Evolutionary conservation across 345 rosid species (phyloP).

Genomic region (Limnanthes douglasii): DNA sequence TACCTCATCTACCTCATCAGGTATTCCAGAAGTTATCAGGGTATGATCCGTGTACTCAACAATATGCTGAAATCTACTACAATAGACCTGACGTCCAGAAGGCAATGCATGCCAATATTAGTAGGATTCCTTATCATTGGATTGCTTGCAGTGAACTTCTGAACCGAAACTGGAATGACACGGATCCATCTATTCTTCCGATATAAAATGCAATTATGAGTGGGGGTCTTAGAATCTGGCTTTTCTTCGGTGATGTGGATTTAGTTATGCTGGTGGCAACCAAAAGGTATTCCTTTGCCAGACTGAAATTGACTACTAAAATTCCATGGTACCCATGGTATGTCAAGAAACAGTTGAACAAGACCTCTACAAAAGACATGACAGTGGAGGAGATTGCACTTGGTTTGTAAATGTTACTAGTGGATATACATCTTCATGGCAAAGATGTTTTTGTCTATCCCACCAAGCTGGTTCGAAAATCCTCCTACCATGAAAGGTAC

Average conservation of each 20-base stretch:
- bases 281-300: constrained; percentile 72
- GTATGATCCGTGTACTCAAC: constrained; percentile 97
- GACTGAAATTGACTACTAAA: constrained; percentile 54
- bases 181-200: constrained; percentile 68
- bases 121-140: constrained; percentile 74
- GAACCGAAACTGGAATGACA: constrained; percentile 90
- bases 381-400: too few species aligned
- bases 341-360: constrained; percentile 73
- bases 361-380: too few species aligned
- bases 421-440: too few species aligned
- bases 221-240: constrained; percentile 73
- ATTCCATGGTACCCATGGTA: constrained; percentile 97
- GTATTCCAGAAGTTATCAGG: constrained; percentile 47
- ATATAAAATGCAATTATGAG: constrained; percentile 77
- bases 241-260: constrained; percentile 95
- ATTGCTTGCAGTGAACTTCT: constrained; percentile 91
- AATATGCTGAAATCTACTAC: constrained; percentile 87
- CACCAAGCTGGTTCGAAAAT: too few species aligned
- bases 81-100: constrained; percentile 81
- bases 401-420: too few species aligned
- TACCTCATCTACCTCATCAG: constrained; percentile 70
- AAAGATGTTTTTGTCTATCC: too few species aligned
- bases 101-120: constrained; percentile 74
- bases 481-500: too few species aligned
- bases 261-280: constrained; percentile 98